Base-by-base conservation (phyloP, 2,329 filamentous ascomycete genomes). In the Colletotrichum eleusines region DNA sequence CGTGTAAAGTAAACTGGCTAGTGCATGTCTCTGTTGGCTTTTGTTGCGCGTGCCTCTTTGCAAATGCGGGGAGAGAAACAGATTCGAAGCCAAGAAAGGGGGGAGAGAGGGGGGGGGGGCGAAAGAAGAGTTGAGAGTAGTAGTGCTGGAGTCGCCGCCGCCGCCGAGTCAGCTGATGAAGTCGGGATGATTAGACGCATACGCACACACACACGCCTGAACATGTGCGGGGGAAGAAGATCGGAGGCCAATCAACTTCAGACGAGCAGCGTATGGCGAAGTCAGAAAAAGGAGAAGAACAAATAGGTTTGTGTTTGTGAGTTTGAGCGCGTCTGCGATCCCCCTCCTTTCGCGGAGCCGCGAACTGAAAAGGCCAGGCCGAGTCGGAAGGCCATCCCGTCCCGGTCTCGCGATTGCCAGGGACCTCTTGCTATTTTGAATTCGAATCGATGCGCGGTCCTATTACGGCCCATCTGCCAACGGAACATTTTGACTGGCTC, bases 381-480 rank as follows among this genome's bases (percentile, higher is more conserved):
- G 31, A 51, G 31, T 48, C 42, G 33, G 53, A 38, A 55, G 33
- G 20, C 14, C 46, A 46, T 61, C 23, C 59, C 23, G 59, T 61
- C 33, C 59, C 44, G 42, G 33, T 16, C 20, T n/a, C 38, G 44
- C 44, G 57, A 50, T 38, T 50, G 16, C 35, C 59, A 61, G 59
- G 59, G 59, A 46, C 50, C 59, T 44, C 33, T 33, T 61, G 63
- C 63, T 66, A 70, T 66, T 70, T 70, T 70, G 51, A 61, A 44
- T 8, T 53, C 50, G 38, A 59, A 40, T 42, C 54, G 51, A 58
- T 69, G 26, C 48, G 59, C 69, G 69, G 69, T 58, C 46, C 64
- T 71, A 71, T 63, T 71, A n/a, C 69, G 69, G 69, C 64, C 64
- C 65, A 58, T 71, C 68, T 71, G 51, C 33, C 20, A 62, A 53